A percentile compares a stretch with the other conserved stretches of the same genome.
These are phyloP conservation scores for Pontederia paniculata DNA, from an alignment of 176 grass and related monocot species.

Conservation along the genomic window DNA sequence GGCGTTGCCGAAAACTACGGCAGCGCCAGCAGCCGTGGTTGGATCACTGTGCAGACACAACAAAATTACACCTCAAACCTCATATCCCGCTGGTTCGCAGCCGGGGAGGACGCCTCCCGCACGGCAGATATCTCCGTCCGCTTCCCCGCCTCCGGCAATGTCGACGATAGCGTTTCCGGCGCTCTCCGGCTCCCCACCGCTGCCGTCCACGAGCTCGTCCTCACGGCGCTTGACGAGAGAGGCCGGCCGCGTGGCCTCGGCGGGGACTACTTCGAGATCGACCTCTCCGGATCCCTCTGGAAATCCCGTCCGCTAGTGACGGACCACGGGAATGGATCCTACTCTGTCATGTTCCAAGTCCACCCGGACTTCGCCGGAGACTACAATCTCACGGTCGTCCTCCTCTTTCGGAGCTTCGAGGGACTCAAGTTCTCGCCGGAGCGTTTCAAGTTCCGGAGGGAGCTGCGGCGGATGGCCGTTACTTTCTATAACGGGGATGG, in stretches of 20 bases:
- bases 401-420: constrained; percentile 83
- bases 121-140: constrained; percentile 54
- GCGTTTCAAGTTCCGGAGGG: constrained; percentile 54
- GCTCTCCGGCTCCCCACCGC: constrained; percentile 25
- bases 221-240: constrained; percentile 51
- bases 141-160: constrained; percentile 16
- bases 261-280: constrained; percentile 93
- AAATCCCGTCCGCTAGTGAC: constrained; percentile 66
- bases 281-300: constrained; percentile 60
- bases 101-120: constrained; percentile 40
- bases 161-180: background rate
- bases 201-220: constrained; percentile 48
- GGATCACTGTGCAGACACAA: constrained; percentile 44
- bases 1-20: too few species aligned
- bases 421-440: constrained; percentile 81
- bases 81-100: constrained; percentile 51
- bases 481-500: constrained; percentile 15
- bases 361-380: constrained; percentile 44
- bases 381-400: constrained; percentile 59
- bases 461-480: constrained; percentile 42
- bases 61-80: constrained; percentile 71
- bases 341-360: constrained; percentile 74
- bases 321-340: constrained; percentile 80
- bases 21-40: background rate
- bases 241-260: constrained; percentile 55